These are phyloP conservation scores for Aspergillus ochraceus DNA, from an alignment of 2,329 filamentous ascomycete genomes.

Conservation along the genomic window DNA sequence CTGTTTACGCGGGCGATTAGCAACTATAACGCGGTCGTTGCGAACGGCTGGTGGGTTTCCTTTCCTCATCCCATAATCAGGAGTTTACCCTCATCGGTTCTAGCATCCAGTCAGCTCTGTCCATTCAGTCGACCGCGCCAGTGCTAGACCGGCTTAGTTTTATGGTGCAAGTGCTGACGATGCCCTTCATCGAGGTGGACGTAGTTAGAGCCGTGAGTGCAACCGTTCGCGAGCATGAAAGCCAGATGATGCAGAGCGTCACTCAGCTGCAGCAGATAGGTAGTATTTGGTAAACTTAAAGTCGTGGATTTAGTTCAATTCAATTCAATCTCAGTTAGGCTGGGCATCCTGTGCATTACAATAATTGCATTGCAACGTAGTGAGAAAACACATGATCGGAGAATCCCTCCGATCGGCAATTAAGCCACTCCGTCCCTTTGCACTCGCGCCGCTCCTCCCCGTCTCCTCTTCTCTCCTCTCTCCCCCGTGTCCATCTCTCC, in stretches of 20 bases:
- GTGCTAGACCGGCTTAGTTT: background rate
- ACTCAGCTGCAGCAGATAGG: background rate
- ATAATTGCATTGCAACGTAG: background rate
- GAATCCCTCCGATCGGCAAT: background rate
- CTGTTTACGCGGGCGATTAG: background rate
- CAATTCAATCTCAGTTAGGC: background rate
- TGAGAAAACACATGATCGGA: background rate
- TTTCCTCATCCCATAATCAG: background rate
- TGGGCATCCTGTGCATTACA: background rate
- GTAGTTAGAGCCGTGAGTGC: background rate
- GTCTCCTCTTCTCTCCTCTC: background rate
- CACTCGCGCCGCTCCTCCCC: background rate
- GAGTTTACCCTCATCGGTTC: background rate
- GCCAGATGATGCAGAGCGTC: background rate
- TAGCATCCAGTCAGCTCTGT: background rate
- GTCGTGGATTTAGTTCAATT: background rate
- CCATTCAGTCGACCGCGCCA: background rate
- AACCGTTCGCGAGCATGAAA: background rate
- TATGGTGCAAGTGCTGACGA: background rate
- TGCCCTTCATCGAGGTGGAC: background rate
- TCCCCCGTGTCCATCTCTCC: background rate
- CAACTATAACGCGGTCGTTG: background rate
- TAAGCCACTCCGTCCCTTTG: background rate
- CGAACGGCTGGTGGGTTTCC: background rate
- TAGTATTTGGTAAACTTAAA: background rate